Conservation (phyloP, 192 early-diverging fungal species). For the Coemansia sp. region DNA sequence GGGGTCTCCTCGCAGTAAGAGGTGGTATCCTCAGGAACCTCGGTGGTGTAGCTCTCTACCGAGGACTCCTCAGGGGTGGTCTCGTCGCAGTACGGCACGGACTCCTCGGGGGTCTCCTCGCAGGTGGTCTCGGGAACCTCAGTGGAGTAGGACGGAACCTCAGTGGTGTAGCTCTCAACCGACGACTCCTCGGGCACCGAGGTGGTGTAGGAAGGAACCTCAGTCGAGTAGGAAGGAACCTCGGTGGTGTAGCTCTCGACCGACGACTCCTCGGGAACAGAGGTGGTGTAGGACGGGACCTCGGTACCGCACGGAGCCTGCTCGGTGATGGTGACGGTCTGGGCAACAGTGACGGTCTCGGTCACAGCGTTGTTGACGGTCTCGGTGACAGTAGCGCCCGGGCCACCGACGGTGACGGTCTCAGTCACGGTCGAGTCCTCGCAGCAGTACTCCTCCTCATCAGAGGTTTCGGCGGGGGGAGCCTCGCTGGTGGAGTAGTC, state of each 20-base stretch:
- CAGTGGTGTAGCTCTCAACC: constrained; percentile 26
- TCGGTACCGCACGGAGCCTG: not conserved
- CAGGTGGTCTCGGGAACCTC: not conserved
- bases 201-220: constrained; percentile 10
- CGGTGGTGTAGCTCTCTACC: not conserved
- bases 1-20: constrained; percentile 13
- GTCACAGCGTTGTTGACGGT: constrained; percentile 7
- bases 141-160: not conserved
- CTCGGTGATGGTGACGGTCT: not conserved
- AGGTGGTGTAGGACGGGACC: too few relatives aligned
- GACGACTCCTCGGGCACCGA: constrained; percentile 7
- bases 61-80: constrained; percentile 7
- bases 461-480: constrained; percentile 9
- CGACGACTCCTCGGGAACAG: not conserved
- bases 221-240: constrained; percentile 6
- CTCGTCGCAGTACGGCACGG: not conserved
- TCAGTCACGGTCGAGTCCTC: constrained; percentile 18
- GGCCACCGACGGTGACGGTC: constrained; percentile 25
- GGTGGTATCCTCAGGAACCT: constrained; percentile 3
- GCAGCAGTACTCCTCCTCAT: constrained; percentile 2
- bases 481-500: not conserved
- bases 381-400: constrained; percentile 2
- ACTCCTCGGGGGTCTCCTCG: constrained; percentile 6
- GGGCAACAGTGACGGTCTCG: constrained; percentile 9
- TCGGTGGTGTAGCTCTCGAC: not conserved